phyloP scores from a whole-genome alignment of 2,329 filamentous ascomycete species.

The Nigrospora oryzae region DNA sequence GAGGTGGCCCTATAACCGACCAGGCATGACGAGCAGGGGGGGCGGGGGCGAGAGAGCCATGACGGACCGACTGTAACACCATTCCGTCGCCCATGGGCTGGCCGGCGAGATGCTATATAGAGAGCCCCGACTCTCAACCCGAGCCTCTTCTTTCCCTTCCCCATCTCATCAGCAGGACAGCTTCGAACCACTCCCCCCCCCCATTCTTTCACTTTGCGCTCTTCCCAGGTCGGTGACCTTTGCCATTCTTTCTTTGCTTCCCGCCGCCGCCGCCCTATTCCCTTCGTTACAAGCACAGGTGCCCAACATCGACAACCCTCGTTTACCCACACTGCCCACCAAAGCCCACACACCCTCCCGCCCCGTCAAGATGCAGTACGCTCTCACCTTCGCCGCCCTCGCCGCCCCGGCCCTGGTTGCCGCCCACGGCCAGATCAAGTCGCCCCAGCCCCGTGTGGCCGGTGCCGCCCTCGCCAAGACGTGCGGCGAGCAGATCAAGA shows the following conservation, averaged over 20 bases:
- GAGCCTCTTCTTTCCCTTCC: background rate
- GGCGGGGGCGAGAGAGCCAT: background rate
- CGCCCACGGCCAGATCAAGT: constrained; percentile 44
- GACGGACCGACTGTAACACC: too few relatives aligned
- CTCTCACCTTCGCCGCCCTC: constrained; percentile 3
- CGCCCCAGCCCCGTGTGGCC: constrained; percentile 37
- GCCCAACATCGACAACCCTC: background rate
- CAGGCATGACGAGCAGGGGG: background rate
- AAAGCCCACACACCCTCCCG: background rate
- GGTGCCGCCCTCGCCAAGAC: constrained; percentile 40
- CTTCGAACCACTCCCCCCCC: background rate
- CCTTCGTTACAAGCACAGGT: background rate
- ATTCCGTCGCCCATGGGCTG: background rate
- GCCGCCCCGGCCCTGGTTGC: constrained; percentile 27
- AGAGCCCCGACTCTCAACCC: background rate
- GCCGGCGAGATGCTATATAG: background rate
- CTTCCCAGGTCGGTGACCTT: constrained; percentile 7
- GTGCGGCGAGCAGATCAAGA: constrained; percentile 45
- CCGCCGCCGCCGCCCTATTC: background rate
- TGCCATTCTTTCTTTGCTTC: constrained; percentile 5
- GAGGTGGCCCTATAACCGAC: too few relatives aligned
- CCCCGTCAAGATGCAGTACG: constrained; percentile 9
- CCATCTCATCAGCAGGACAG: background rate
- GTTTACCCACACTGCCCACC: background rate
- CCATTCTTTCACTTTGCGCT: constrained; percentile 4